Evolutionary conservation across 2,329 filamentous ascomycete species (phyloP).

Genomic region (Nigrospora osmanthi): DNA sequence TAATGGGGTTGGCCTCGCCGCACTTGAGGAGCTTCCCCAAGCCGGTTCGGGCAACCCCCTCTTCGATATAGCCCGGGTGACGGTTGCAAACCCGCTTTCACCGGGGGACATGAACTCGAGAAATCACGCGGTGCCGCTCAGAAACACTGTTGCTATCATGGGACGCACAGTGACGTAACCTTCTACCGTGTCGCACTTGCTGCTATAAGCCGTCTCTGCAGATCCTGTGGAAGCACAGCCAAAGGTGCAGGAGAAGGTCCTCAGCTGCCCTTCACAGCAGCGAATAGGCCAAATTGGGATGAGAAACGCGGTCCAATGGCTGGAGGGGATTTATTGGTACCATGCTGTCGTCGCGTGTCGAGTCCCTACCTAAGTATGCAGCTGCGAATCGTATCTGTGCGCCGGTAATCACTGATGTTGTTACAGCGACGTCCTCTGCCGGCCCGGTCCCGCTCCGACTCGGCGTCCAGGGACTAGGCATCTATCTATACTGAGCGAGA

Average conservation of each 20-base stretch:
- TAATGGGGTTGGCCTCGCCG: conserved; percentile 21
- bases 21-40: conserved; percentile 27
- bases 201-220: conserved; percentile 15
- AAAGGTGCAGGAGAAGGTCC: conserved; percentile 38
- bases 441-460: too few relatives aligned
- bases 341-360: conserved; percentile 30
- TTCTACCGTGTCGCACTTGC: conserved; percentile 24
- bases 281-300: conserved; percentile 41
- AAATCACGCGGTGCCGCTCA: conserved; percentile 41
- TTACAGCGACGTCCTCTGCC: conserved; percentile 36
- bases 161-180: conserved; percentile 38
- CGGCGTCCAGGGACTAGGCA: background rate
- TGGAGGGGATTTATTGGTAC: conserved; percentile 35
- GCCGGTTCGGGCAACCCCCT: conserved; percentile 6
- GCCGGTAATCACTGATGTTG: conserved; percentile 36
- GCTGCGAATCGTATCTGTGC: conserved; percentile 38
- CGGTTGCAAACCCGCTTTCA: conserved; percentile 17
- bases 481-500: too few relatives aligned
- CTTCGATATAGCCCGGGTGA: conserved; percentile 7
- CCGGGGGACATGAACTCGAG: conserved; percentile 39
- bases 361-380: too few relatives aligned
- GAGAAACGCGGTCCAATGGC: conserved; percentile 19
- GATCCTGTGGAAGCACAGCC: conserved; percentile 44
- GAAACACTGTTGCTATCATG: conserved; percentile 42
- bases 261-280: conserved; percentile 40